Conservation (phyloP, 495 filamentous ascomycete genomes). For the Podospora fimiseda region DNA sequence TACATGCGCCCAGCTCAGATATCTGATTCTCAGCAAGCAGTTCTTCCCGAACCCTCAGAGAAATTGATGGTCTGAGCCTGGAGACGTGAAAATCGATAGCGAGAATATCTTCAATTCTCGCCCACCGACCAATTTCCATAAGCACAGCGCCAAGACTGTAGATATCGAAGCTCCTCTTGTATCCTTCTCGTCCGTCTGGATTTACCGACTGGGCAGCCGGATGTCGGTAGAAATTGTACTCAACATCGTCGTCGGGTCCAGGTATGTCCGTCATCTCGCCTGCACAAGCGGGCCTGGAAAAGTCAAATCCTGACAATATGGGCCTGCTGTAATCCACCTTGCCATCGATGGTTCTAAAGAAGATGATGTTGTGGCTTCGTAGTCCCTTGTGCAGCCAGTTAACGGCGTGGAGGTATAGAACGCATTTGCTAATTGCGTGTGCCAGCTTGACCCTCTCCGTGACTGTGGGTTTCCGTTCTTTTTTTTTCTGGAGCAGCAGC, state of each 20-base stretch:
- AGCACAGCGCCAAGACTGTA: constrained; percentile 50
- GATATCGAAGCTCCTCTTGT: constrained; percentile 49
- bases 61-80: constrained; percentile 21
- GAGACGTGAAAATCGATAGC: constrained; percentile 28
- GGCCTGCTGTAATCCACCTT: constrained; percentile 31
- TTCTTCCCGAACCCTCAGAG: constrained; percentile 22
- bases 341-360: constrained; percentile 32
- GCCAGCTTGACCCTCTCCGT: constrained; percentile 33
- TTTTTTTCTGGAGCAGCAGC: constrained; percentile 25
- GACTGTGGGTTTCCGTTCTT: constrained; percentile 23
- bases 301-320: constrained; percentile 50
- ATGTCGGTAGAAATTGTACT: constrained; percentile 46
- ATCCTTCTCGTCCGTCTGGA: constrained; percentile 28
- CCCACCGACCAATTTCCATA: constrained; percentile 49
- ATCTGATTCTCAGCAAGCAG: constrained; percentile 23
- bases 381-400: constrained; percentile 59
- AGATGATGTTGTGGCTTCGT: constrained; percentile 51
- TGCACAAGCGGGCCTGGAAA: constrained; percentile 42
- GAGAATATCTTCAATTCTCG: constrained; percentile 42
- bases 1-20: constrained; percentile 26
- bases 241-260: constrained; percentile 33
- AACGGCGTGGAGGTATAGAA: constrained; percentile 46
- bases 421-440: constrained; percentile 33
- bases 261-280: constrained; percentile 48
- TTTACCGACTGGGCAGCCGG: constrained; percentile 37